Conservation (phyloP, 2,329 filamentous ascomycete species). For the Fusarium drepaniforme region DNA sequence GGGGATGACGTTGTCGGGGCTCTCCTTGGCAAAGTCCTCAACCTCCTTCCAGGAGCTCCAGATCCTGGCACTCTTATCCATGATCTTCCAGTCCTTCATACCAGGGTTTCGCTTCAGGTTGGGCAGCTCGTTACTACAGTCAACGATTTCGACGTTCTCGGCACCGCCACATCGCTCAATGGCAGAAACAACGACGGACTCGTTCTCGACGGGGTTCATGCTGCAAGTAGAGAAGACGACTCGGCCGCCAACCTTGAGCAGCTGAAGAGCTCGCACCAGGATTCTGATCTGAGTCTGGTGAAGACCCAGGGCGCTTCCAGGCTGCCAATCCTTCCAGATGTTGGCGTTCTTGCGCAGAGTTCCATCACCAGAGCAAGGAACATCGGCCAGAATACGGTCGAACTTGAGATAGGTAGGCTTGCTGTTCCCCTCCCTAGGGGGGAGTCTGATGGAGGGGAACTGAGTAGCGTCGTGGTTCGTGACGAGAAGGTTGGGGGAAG, state of each 20-base stretch:
- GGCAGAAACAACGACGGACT: slow-evolving; percentile 88
- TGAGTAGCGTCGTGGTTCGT: slow-evolving; percentile 98
- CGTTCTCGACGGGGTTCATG: slow-evolving; percentile 98
- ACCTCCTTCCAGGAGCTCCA: slow-evolving; percentile 88
- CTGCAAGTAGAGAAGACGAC: slow-evolving; percentile 99
- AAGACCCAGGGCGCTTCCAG: slow-evolving; percentile 87
- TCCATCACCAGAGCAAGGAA: slow-evolving; percentile 96
- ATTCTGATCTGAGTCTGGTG: slow-evolving; percentile 91
- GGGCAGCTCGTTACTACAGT: slow-evolving; percentile 83
- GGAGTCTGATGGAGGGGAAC: slow-evolving; percentile 93
- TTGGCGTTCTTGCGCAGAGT: slow-evolving; percentile 93
- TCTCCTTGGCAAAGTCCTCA: slow-evolving; percentile 74
- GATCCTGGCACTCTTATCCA: slow-evolving; percentile 85
- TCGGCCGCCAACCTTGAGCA: slow-evolving; percentile 94
- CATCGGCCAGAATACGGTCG: slow-evolving; percentile 94
- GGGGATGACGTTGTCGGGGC: slow-evolving; percentile 66
- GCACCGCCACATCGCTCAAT: slow-evolving; percentile 90
- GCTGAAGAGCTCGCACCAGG: slow-evolving; percentile 89
- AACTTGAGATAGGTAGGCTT: slow-evolving; percentile 88
- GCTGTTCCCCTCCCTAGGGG: slow-evolving; percentile 60
- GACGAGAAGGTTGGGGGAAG: slow-evolving; percentile 95
- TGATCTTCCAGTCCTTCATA: slow-evolving; percentile 86
- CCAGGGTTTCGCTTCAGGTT: slow-evolving; percentile 82
- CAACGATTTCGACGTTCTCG: slow-evolving; percentile 84
- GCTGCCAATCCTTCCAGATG: slow-evolving; percentile 96